These are phyloP conservation scores for Saccharomycopsis malanga DNA, from an alignment of 805 yeast species.

Conservation along the genomic window DNA sequence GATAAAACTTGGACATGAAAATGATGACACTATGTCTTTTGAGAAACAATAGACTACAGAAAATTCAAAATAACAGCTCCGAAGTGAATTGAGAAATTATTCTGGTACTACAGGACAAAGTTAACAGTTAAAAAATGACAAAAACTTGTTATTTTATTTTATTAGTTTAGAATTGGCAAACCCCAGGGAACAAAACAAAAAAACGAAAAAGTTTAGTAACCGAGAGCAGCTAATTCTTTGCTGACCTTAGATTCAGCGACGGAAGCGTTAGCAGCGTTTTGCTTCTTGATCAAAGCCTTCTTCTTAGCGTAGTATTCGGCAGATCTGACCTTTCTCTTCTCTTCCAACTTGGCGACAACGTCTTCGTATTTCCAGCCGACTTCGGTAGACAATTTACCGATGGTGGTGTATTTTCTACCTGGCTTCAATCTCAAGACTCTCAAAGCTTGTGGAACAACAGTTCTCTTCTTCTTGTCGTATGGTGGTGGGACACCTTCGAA, in stretches of 20 bases:
- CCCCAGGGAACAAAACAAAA: no score
- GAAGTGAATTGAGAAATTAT: no score
- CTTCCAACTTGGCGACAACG: slow-evolving; percentile 95
- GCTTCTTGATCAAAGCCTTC: slow-evolving; percentile 92
- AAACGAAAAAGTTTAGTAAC: slow-evolving; percentile 64
- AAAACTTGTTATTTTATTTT: no score
- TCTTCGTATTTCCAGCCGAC: slow-evolving; percentile 99
- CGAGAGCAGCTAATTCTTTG: slow-evolving; percentile 90
- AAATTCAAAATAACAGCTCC: no score
- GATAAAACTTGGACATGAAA: no score
- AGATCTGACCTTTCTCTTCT: slow-evolving; percentile 97
- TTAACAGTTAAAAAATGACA: no score
- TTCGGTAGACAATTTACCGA: slow-evolving; percentile 91
- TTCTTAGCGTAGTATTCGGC: slow-evolving; percentile 99
- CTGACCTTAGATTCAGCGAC: slow-evolving; percentile 88
- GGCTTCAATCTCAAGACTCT: slow-evolving; percentile 98
- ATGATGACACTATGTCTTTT: no score
- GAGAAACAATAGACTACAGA: no score
- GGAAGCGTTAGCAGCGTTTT: slow-evolving; percentile 76
- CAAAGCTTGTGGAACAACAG: slow-evolving; percentile 99
- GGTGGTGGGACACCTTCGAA: slow-evolving; percentile 99
- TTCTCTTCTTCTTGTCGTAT: slow-evolving; percentile 99
- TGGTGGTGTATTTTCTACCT: slow-evolving; percentile 99
- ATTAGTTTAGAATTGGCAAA: no score
- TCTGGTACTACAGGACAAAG: no score